Evolutionary conservation across 2,329 filamentous ascomycete genomes (phyloP), one percentile per base, ranked within the genome.

Genomic region (Thielaviopsis euricoi): DNA sequence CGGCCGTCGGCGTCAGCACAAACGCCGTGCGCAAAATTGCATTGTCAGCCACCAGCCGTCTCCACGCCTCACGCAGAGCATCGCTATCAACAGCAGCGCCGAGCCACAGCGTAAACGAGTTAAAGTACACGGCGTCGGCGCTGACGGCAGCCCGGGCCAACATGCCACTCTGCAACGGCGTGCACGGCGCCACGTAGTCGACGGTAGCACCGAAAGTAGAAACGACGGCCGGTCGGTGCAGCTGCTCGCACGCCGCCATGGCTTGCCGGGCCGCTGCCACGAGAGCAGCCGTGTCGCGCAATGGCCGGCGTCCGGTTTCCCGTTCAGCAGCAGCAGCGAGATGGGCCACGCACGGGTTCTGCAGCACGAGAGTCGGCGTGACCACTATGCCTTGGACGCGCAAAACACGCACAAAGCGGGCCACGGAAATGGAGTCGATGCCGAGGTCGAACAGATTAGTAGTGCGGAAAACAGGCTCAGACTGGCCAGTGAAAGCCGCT

Each of bases 371-470:
- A 0, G 86, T 81, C 1, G 87, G 78, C 7, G 79, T 81, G 0
- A 81, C 82, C 15, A 74, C 71, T 1, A 89, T 79, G 0, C 87
- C 87, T 1, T 72, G 72, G 2, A 76, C 73, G 63, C 81, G 86
- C 15, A 96, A 71, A 13, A 75, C 68, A 5, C 77, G 75, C 0
- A 85, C 77, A 29, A 96, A 76, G 7, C 81, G 77, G 52, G 94
- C 82, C 0, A 85, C 86, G 0, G 87, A 89, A 17, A 96, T 89
- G 0, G 90, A 96, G 65, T 95, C 91, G 23, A 96, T 75, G 0
- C 90, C 91, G 1, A 95, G 73, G 62, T 95, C 88, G 64, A 93
- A 95, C 19, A 95, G 79, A 60, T 82, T 95, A 0, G 82, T 81
- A 0, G 71, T 73, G 2, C 76, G 71, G 0, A 68, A 71, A 2